Percentiles rank a stretch among this genome's conserved stretches.
Evolutionary conservation across 371 early-diverging fungal species (phyloP).

Genomic region (Mortierella sp.): DNA sequence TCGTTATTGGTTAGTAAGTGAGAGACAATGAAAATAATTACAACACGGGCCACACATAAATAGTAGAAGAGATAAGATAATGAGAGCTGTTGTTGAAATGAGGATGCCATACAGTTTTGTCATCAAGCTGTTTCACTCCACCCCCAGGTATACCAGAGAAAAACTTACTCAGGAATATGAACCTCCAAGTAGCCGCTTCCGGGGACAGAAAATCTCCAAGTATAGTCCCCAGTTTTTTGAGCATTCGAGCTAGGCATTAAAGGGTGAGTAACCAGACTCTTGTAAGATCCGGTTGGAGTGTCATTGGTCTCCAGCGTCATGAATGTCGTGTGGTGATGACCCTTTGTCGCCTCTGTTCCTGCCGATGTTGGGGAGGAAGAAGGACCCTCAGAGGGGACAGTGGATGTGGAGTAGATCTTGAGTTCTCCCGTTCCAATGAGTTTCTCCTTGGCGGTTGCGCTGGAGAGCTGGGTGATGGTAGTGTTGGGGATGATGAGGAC

Average conservation of each 20-base stretch:
- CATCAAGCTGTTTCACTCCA: neutral
- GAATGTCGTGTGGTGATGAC: constrained; percentile 32
- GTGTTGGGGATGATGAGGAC: constrained; percentile 42
- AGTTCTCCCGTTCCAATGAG: constrained; percentile 45
- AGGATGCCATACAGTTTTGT: constrained; percentile 14
- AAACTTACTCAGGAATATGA: constrained; percentile 38
- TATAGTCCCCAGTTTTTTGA: constrained; percentile 27
- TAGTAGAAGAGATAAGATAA: neutral
- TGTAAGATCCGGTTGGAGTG: constrained; percentile 33
- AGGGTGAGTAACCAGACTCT: constrained; percentile 53
- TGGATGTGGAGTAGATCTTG: constrained; percentile 31
- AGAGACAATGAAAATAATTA: neutral
- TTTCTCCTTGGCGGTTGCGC: constrained; percentile 21
- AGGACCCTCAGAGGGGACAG: neutral
- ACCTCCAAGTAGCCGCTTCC: constrained; percentile 51
- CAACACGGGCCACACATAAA: neutral
- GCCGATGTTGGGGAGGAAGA: neutral
- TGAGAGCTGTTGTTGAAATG: neutral
- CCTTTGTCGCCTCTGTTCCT: neutral
- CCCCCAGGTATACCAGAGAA: too few relatives aligned
- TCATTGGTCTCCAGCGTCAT: constrained; percentile 52
- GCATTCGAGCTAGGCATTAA: constrained; percentile 52
- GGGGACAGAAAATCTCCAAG: constrained; percentile 46
- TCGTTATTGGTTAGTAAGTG: neutral
- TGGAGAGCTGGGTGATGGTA: constrained; percentile 26